These are phyloP conservation scores for Prunus padus DNA, from an alignment of 306 rosid species.

Conservation along the genomic window DNA sequence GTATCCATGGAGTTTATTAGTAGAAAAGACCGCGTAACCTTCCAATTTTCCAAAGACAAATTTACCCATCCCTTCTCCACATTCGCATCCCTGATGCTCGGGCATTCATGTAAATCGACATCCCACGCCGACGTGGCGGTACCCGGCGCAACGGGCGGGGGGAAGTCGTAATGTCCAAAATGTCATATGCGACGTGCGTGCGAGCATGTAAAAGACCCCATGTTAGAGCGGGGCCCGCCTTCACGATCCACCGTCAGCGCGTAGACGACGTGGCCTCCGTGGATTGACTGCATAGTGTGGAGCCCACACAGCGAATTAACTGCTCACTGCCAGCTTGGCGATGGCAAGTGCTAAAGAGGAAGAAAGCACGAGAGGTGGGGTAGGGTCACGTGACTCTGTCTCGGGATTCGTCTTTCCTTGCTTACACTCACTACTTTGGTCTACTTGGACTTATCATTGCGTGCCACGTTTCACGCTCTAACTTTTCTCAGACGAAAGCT, in stretches of 20 bases:
- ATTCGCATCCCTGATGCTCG: not conserved
- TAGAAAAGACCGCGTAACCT: conserved; percentile 28
- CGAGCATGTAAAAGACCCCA: conserved; percentile 20
- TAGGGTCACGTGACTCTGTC: conserved; percentile 56
- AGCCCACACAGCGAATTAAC: conserved; percentile 36
- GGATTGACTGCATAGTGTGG: conserved; percentile 31
- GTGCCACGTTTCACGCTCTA: conserved; percentile 33
- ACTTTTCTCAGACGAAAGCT: conserved; percentile 14
- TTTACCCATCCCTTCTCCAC: not conserved
- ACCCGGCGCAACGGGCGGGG: conserved; percentile 36
- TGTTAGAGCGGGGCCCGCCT: conserved; percentile 41
- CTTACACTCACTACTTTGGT: conserved; percentile 12
- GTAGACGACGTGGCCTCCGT: conserved; percentile 39
- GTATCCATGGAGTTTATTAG: conserved; percentile 9
- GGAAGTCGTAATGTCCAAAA: not conserved
- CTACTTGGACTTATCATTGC: not conserved
- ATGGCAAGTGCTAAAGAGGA: not conserved
- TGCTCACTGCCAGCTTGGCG: conserved; percentile 30
- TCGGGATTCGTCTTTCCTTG: conserved; percentile 4
- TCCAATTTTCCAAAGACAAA: not conserved
- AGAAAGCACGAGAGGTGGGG: conserved; percentile 39
- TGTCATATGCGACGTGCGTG: conserved; percentile 31
- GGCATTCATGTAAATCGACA: not conserved
- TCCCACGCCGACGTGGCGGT: conserved; percentile 24
- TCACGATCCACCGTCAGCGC: conserved; percentile 46